Conservation (phyloP, 768 basidiomycete species). For the Austroboletus festivus region DNA sequence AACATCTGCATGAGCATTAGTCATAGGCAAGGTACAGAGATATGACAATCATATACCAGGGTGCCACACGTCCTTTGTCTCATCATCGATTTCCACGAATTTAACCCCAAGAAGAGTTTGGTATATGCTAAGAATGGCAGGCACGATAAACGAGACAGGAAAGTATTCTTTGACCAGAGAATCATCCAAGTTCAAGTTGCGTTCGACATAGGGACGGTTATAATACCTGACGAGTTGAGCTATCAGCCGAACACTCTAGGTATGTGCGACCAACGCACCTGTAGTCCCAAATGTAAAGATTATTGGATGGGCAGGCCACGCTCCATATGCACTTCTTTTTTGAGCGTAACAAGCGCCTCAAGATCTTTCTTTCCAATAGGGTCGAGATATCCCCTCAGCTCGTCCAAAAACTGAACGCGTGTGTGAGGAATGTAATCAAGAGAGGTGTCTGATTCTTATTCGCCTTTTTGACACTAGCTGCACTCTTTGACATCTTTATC, state of each 20-base stretch:
- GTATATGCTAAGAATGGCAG: conserved; percentile 76
- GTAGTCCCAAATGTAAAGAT: conserved; percentile 81
- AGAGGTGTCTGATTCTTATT: conserved; percentile 2
- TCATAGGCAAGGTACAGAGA: not conserved
- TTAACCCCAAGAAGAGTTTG: conserved; percentile 72
- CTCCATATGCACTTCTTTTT: conserved; percentile 66
- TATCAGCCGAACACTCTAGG: not conserved
- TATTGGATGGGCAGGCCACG: conserved; percentile 57
- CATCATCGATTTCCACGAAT: conserved; percentile 52
- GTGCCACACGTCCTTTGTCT: conserved; percentile 71
- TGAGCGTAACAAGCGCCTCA: conserved; percentile 62
- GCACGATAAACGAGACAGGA: conserved; percentile 77
- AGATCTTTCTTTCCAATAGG: conserved; percentile 71
- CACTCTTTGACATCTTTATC: conserved; percentile 76
- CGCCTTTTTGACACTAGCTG: conserved; percentile 55
- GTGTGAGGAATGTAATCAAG: not conserved
- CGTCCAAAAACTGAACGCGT: conserved; percentile 60
- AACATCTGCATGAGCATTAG: conserved; percentile 48
- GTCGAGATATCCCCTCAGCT: conserved; percentile 65
- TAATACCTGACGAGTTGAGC: conserved; percentile 21
- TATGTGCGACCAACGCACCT: conserved; percentile 40
- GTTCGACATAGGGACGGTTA: conserved; percentile 47
- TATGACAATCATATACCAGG: conserved; percentile 45
- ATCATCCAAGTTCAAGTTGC: conserved; percentile 64
- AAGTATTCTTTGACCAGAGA: conserved; percentile 83